Base-by-base conservation (phyloP, 2,329 filamentous ascomycete species). In the Ascosphaera pollenicola region DNA sequence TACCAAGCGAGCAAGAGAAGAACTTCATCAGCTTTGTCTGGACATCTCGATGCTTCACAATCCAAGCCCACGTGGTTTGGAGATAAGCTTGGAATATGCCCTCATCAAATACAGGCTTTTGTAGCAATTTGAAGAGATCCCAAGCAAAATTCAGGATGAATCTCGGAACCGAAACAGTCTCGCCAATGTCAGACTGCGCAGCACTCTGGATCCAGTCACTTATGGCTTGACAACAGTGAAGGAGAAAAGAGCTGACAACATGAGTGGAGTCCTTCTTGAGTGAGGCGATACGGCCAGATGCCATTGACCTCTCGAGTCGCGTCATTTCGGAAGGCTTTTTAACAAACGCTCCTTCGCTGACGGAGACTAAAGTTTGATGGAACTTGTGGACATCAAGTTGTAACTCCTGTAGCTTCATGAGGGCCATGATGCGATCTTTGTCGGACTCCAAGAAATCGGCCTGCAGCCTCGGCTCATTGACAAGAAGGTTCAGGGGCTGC, bases 11-110 rank as follows among this genome's bases (percentile, higher is more conserved):
- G 38, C 42, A 47, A 36, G 45, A 59, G 32, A 53, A 49, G 5
- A 44, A 40, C 21, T 39, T 38, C 32, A 51, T 48, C 35, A 61
- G 41, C 7, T 51, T 43, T n/a, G 47, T 44, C 8, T 47, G 48
- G 6, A 47, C 49, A 41, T 50, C 47, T 26, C 48, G 46, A 13
- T 56, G 52, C 31, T 45, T 63, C 48, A 44, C 51, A 49, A 41
- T 49, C 16, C 60, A 44, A 26, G 50, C 48, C 19, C 49, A 49
- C 13, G 57, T 59, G 37, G 60, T 50, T 39, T 61, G 55, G 13
- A 73, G 54, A 44, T 70, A 69, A 2, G 66, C 64, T 43, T 70
- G 64, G 44, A 72, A 69, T 8, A 61, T 55, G 7, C 65, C 65
- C 36, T 68, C 61, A 41, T 73, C 64, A 35, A 73, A 59, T 17